phyloP scores from a whole-genome alignment of 176 grass and related monocot genomes.

The Canna indica region DNA sequence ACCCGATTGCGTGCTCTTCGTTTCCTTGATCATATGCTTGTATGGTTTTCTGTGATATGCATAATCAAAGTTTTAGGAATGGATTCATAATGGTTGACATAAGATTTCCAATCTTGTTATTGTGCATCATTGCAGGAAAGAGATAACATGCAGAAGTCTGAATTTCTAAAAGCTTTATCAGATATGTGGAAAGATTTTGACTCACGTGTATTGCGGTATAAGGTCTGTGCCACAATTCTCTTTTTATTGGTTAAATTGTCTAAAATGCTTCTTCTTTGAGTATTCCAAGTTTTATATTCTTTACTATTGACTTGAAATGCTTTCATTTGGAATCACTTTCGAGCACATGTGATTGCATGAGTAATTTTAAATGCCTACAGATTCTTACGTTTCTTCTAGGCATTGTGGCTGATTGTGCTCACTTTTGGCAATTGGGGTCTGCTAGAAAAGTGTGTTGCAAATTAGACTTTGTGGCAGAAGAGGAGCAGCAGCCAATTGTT shows the following conservation, averaged over 20 bases:
- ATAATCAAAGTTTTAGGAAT: not conserved
- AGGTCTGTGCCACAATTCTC: constrained; percentile 45
- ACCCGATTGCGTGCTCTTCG: constrained; percentile 97
- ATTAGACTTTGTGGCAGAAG: no score
- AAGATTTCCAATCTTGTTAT: not conserved
- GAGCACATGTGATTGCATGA: no score
- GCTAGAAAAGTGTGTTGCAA: no score
- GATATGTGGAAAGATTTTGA: constrained; percentile 99
- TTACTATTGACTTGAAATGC: not conserved
- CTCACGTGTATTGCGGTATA: constrained; percentile 86
- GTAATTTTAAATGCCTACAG: no score
- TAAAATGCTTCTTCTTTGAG: constrained; percentile 2
- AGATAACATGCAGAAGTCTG: constrained; percentile 99
- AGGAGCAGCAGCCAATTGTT: no score
- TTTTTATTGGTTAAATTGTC: constrained; percentile 4
- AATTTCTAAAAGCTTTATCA: constrained; percentile 94
- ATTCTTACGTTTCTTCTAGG: no score
- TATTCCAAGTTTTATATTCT: not conserved
- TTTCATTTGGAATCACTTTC: not conserved
- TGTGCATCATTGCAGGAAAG: constrained; percentile 61
- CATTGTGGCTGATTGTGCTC: no score
- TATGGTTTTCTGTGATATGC: constrained; percentile 31
- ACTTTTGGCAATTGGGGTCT: no score
- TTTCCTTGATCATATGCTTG: constrained; percentile 97
- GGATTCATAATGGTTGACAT: not conserved